phyloP scores from a whole-genome alignment of 2,329 filamentous ascomycete genomes.

The Venturia effusa region DNA sequence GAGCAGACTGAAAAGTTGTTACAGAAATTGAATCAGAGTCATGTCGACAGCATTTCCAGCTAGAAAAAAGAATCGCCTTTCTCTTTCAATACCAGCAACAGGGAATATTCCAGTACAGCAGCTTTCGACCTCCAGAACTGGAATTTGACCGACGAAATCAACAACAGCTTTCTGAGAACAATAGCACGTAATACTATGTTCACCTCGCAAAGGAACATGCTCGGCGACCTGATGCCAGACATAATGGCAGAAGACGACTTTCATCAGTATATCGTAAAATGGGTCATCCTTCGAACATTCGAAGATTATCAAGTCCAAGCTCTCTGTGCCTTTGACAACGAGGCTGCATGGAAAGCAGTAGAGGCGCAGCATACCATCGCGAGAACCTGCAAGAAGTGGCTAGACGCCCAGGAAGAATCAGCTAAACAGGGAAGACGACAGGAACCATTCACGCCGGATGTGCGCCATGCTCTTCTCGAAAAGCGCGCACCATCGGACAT shows the following conservation, averaged over 20 bases:
- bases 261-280: neutral
- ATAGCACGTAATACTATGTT: neutral
- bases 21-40: neutral
- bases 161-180: neutral
- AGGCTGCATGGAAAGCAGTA: neutral
- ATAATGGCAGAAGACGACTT: neutral
- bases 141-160: neutral
- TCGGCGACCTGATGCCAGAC: neutral
- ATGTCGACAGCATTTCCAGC: neutral
- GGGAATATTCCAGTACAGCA: neutral
- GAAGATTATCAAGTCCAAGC: neutral
- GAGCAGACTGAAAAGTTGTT: neutral
- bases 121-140: neutral
- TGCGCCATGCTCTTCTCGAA: neutral
- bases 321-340: neutral
- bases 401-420: neutral
- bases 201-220: neutral
- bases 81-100: neutral
- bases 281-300: neutral
- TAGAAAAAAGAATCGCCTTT: neutral
- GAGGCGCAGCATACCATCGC: neutral
- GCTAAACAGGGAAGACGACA: neutral
- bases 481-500: neutral
- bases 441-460: neutral
- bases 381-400: neutral